Base-by-base conservation (phyloP, 164 flowering plant genomes). In the Kalanchoe fedtschenkoi region DNA sequence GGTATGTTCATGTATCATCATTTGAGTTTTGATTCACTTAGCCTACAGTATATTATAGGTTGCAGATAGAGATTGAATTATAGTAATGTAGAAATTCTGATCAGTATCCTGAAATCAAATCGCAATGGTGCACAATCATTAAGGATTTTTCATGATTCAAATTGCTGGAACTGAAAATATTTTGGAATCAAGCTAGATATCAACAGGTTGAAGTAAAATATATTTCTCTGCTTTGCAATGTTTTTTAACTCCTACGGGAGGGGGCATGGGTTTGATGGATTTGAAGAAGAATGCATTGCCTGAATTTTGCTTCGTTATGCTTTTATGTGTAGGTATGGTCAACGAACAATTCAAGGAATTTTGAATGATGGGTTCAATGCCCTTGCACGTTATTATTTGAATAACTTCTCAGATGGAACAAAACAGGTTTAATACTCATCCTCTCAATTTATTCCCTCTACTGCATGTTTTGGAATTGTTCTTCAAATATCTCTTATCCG, bases 361-460 rank as follows among this genome's bases (percentile, higher is more conserved):
- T 19, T 83, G 30, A 84, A 87, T 10, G 99, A 93, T 77, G 88
- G 95, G 7, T 68, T 74, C 68, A 85, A 84, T 77, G 82, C 97
- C 64, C 86, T 93, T 34, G 70, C 72, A 24, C 96, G 99, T 37
- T 93, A 93, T 76, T 93, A 93, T 77, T 76, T 87, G 68, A 93
- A 90, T 70, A 93, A 93, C 71, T 93, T 93, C 69, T 35, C 64
- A 68, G 99, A 93, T 75, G 99, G 99, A 56, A 81, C 85, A 69
- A 90, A 84, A 70, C 97, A 93, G 97, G 99, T 85, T 64, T 62
- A 47, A 38, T 34, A 24, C 51, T 44, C 46, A 42, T 33, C 33
- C 22, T 34, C 37, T 37, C 60, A 21, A 7, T 42, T 55, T 24
- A 46, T 22, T 13, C n/a, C n/a, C n/a, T n/a, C n/a, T n/a, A n/a